Conservation (phyloP, 106 monocot species). For the Dendrobium catenatum region DNA sequence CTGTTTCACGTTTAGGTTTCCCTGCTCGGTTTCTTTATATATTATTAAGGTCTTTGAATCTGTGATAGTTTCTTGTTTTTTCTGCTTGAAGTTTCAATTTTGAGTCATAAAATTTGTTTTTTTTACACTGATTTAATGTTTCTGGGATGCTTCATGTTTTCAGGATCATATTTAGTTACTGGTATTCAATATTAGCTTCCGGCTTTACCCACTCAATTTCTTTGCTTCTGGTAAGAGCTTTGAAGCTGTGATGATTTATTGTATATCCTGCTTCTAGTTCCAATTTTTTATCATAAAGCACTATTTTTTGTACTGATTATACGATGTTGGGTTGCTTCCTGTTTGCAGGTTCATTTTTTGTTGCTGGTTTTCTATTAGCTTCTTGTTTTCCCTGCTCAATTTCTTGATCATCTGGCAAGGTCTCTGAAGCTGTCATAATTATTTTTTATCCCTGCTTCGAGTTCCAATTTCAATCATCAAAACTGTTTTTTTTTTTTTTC, state of each 20-base stretch:
- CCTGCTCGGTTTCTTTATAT: not conserved
- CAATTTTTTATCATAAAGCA: not conserved
- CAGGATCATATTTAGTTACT: not conserved
- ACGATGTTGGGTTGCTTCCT: not conserved
- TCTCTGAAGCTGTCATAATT: not conserved
- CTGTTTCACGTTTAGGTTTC: not conserved
- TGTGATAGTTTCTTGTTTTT: not conserved
- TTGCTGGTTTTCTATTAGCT: not conserved
- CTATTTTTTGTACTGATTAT: not conserved
- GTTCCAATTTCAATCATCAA: not conserved
- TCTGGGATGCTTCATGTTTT: not conserved
- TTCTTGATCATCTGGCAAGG: not conserved
- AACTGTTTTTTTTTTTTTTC: not conserved
- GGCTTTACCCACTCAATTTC: not conserved
- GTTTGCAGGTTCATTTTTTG: not conserved
- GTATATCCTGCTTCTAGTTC: not conserved
- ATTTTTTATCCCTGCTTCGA: not conserved
- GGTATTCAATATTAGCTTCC: not conserved
- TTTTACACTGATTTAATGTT: not conserved
- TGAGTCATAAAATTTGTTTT: not conserved
- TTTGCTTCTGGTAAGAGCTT: not conserved
- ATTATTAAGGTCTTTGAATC: not conserved
- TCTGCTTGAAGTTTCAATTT: not conserved
- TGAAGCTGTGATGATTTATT: not conserved
- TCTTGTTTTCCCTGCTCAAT: not conserved